Conservation (phyloP, 2,329 filamentous ascomycete species). For the Dactylonectria estremocensis region DNA sequence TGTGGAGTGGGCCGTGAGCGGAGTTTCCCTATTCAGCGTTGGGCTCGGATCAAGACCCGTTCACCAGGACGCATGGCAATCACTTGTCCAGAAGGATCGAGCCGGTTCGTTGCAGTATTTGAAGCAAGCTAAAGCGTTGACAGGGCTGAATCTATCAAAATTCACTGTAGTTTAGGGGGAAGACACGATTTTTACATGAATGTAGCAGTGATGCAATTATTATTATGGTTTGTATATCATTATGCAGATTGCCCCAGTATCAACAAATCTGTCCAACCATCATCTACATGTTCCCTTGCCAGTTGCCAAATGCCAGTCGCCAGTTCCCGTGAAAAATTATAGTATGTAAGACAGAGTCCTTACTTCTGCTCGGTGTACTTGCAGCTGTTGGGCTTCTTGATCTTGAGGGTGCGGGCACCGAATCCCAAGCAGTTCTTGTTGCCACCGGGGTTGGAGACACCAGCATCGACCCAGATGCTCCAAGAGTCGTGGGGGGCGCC, state of each 20-base stretch:
- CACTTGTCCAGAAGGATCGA: no score
- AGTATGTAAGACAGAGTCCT: neutral
- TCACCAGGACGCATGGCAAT: neutral
- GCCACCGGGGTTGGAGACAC: conserved; percentile 53
- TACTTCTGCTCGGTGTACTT: conserved; percentile 48
- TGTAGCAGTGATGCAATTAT: neutral
- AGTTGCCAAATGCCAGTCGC: no score
- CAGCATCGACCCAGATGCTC: conserved; percentile 56
- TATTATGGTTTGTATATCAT: neutral
- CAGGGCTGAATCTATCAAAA: no score
- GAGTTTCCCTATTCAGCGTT: neutral
- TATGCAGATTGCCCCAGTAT: no score
- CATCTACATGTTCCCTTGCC: no score
- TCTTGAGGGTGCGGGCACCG: conserved; percentile 48
- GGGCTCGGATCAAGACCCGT: neutral
- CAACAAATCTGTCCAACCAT: no score
- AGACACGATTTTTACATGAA: neutral
- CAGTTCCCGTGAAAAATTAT: no score
- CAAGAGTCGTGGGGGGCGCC: conserved; percentile 57
- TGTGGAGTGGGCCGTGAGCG: neutral
- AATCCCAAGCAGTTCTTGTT: conserved; percentile 57
- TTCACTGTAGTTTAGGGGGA: no score
- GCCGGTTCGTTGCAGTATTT: no score
- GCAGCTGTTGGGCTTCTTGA: conserved; percentile 55
- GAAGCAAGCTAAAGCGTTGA: no score